Base-by-base conservation (phyloP, 768 basidiomycete genomes). In the Hypholoma sublateritium region DNA sequence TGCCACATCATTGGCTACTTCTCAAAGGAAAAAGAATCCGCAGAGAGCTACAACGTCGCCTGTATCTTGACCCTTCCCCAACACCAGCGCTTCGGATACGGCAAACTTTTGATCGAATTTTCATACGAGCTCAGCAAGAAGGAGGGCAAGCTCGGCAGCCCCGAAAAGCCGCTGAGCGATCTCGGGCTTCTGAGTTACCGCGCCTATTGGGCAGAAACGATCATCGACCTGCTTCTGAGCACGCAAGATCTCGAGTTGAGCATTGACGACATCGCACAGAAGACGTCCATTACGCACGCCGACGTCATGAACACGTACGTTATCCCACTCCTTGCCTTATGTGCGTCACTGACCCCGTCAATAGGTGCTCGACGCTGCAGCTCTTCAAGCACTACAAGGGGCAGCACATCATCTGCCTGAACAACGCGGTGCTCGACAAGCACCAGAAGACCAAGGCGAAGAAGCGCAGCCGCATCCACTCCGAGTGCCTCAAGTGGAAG, bases 221-320 rank as follows among this genome's bases (percentile, higher is more conserved):
- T 98, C 66, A 87, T 98, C 65, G 95, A 98, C 56, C 78, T 95
- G 28, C 76, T 99, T 44, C 74, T 96, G 59, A 83, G 80, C 59
- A 80, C 84, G 14, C 83, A 87, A 52, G 89, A 91, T 51, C 81
- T 81, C 39, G 91, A 93, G 64, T 77, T 98, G 53, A 93, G 89
- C 70, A 89, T 99, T 63, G 97, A 99, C 65, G 97, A 98, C 66
- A 95, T 99, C 63, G 95, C 97, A 8, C 91, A 95, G 72, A 90
- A 86, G 75, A 98, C 96, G 3, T 82, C 92, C 14, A 95, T 99
- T 71, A 95, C 93, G 4, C 95, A 96, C 64, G 87, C 89, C 28
- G 97, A 99, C 70, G 87, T 99, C 56, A 94, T 96, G 90, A 96
- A 97, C 75, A 98, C 97, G 96, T 98, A 70, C 72, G 94, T 86